Base-by-base conservation (phyloP, 805 yeast species). In the Saccharomycopsis lassenensis region DNA sequence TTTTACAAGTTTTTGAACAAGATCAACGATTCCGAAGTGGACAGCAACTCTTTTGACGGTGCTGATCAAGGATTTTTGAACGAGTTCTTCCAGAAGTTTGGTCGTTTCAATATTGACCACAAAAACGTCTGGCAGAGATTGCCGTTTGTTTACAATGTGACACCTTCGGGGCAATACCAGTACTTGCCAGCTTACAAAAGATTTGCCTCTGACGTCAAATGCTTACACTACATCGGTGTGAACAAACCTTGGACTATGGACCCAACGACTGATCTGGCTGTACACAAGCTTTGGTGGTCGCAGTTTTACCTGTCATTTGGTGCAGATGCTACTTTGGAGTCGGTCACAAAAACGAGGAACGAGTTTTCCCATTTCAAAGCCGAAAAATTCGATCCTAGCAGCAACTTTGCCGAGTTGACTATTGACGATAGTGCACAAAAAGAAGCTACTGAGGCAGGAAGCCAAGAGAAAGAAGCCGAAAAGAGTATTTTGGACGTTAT, bases 21-120 rank as follows among this genome's bases (percentile, higher is more conserved):
- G n/a, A n/a, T 59, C 31, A 22, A 29, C 11, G 35, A 36, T 1
- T 44, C 50, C 4, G 47, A 57, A 15, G 39, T 19, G 24, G 47
- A 28, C 41, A 41, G 45, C 8, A 48, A 48, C 10, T 61, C 74
- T 1, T 82, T 84, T 48, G 96, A 86, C 56, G 94, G 94, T 28
- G 89, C 94, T 2, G 96, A 86, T 57, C 96, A 86, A 56, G 96
- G 96, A 8, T 62, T 86, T 24, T 62, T 86, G 44, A 86, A 86
- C 55, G 82, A 81, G 50, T 78, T 69, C 49, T 84, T 82, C 52
- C 44, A 67, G 46, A 6, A 24, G 7, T 40, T 40, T 31, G 43
- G 46, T 48, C 33, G 40, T 36, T 39, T 47, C 50, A 36, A 43
- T 15, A 8, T 22, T n/a, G 24, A 21, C 5, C 17, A 25, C 7